A percentile compares a stretch with the other conserved stretches of the same genome.
Conservation (phyloP, 257 asterid genomes). For the Scutellaria baicalensis region DNA sequence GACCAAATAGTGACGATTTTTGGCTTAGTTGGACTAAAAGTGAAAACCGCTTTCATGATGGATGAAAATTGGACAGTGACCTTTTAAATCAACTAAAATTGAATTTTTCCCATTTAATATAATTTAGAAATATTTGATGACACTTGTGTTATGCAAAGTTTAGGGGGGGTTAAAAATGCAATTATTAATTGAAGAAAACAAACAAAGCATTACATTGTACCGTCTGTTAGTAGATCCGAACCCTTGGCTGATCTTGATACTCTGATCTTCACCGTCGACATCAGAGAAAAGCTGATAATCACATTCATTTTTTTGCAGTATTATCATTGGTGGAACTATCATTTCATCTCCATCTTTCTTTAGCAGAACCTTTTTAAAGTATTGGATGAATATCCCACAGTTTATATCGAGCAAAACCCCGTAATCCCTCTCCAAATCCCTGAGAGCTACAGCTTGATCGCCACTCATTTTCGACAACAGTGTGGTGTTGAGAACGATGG, state of each 20-base stretch:
- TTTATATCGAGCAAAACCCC: slow-evolving; percentile 55
- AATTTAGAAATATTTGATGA: no score
- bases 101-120: no score
- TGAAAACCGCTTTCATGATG: no score
- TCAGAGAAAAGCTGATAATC: not conserved
- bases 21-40: no score
- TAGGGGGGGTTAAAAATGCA: no score
- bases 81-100: no score
- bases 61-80: no score
- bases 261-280: slow-evolving; percentile 17
- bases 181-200: slow-evolving; percentile 5
- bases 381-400: slow-evolving; percentile 37
- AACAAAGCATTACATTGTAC: slow-evolving; percentile 59
- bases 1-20: no score
- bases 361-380: slow-evolving; percentile 40
- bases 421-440: slow-evolving; percentile 52
- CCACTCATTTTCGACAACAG: slow-evolving; percentile 49
- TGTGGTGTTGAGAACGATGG: slow-evolving; percentile 22
- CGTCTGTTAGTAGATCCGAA: slow-evolving; percentile 50
- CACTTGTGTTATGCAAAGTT: no score
- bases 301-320: slow-evolving; percentile 17
- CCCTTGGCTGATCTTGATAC: slow-evolving; percentile 23
- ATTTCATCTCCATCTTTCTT: slow-evolving; percentile 10
- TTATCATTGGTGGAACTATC: slow-evolving; percentile 29
- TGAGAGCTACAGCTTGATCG: slow-evolving; percentile 42